Evolutionary conservation across 441 rosid genomes (phyloP).

Genomic region (Pelargonium cotyledonis): DNA sequence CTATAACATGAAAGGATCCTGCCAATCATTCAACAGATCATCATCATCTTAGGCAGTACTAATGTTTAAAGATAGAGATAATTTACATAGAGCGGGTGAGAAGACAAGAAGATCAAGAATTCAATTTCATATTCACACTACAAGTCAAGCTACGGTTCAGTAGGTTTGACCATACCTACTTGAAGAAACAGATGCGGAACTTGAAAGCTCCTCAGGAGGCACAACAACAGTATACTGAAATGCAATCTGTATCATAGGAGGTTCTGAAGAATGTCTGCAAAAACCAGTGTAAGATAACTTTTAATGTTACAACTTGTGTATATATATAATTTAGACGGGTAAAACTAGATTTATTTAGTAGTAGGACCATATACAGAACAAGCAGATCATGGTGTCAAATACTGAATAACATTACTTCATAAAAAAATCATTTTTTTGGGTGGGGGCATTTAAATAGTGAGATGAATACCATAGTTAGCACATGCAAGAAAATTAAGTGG

Average conservation of each 20-base stretch:
- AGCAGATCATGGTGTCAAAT: neutral
- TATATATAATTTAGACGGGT: neutral
- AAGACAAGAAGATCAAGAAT: no score
- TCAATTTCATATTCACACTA: neutral
- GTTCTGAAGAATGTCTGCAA: conserved; percentile 73
- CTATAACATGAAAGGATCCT: neutral
- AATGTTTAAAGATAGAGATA: no score
- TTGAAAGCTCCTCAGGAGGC: conserved; percentile 69
- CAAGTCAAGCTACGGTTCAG: conserved; percentile 8
- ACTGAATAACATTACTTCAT: neutral
- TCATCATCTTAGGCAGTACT: no score
- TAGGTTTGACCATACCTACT: conserved; percentile 53
- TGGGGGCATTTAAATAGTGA: neutral
- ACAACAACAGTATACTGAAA: conserved; percentile 87
- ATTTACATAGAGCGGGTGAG: no score
- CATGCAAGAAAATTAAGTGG: neutral
- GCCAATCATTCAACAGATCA: neutral
- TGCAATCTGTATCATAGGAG: conserved; percentile 86
- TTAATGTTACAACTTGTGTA: neutral
- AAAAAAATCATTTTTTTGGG: neutral
- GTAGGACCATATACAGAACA: neutral
- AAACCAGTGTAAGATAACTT: conserved; percentile 9
- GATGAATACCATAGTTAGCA: neutral
- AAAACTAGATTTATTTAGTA: neutral
- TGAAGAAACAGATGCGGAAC: conserved; percentile 43